Evolutionary conservation across 2,329 filamentous ascomycete species (phyloP), one percentile per base, ranked within the genome.

Genomic region (Alternaria brassicicola): DNA sequence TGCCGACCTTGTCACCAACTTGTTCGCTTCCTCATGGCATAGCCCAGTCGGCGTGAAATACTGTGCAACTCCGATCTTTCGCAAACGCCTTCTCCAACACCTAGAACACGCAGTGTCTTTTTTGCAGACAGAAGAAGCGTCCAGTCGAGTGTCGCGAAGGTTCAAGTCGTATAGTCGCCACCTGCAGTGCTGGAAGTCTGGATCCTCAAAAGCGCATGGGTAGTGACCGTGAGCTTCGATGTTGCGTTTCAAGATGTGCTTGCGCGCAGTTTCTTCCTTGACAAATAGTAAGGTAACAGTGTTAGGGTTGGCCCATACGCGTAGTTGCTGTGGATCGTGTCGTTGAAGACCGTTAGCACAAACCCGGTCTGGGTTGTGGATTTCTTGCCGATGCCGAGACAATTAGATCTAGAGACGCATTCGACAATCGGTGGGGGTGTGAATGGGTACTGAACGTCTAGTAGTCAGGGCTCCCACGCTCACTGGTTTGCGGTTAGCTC

Each of bases 21-120:
- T 68, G 38, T 70, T 66, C 26, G 62, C 66, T 59, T 71, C 65
- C 51, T 72, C 70, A 67, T 72, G 69, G 53, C 69, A 72, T 15
- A 72, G 52, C 46, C 70, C 69, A 15, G 60, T 65, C 17, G 70
- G 66, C 41, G 68, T 72, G 49, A 73, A 71, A 52, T 70, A 66
- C 42, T 72, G 65, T 26, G 68, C 55, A 17, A 70, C 61, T 15
- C 31, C 52, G 47, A 72, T 67, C 53, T 69, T 71, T 17, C 65
- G 59, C 2, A 70, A 59, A 52, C 66, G 60, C 31, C 61, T 58
- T 17, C 52, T 65, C 68, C 70, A 74, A 47, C 68, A 73, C 62
- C 58, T 64, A 10, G 48, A 17, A 47, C 69, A 73, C 31, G 69
- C 68, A 41, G 56, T 41, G 8, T 66, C 68, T 50, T 71, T 72